phyloP scores from a whole-genome alignment of 306 rosid species.

The Sindora glabra region DNA sequence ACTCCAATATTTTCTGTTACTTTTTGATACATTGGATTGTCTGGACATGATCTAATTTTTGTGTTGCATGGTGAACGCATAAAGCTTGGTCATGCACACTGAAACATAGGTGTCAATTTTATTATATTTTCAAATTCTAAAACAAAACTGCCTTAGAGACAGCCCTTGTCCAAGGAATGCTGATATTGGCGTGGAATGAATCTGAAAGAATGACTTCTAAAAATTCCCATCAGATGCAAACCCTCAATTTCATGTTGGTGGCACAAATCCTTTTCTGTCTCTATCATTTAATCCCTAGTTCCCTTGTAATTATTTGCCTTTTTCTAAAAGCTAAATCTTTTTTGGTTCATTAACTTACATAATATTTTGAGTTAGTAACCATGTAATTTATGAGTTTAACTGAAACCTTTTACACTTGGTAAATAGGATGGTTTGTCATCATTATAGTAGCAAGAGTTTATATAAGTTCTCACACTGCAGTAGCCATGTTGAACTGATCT shows the following conservation, averaged over 20 bases:
- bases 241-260: not conserved
- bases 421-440: too few species aligned
- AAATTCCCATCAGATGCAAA: too few species aligned
- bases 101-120: not conserved
- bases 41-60: not conserved
- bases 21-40: conserved; percentile 14
- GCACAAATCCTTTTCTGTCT: not conserved
- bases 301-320: not conserved
- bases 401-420: too few species aligned
- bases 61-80: not conserved
- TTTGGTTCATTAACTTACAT: not conserved
- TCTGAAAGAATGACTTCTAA: too few species aligned
- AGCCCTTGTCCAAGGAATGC: too few species aligned
- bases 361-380: not conserved
- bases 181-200: too few species aligned
- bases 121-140: too few species aligned
- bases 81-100: not conserved
- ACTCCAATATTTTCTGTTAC: not conserved
- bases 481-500: too few species aligned
- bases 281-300: not conserved
- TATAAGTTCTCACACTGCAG: too few species aligned
- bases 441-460: too few species aligned
- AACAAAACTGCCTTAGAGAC: too few species aligned
- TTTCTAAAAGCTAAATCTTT: not conserved
- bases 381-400: not conserved